phyloP scores from a whole-genome alignment of 192 early-diverging fungal species.

The Coemansia sp. region DNA sequence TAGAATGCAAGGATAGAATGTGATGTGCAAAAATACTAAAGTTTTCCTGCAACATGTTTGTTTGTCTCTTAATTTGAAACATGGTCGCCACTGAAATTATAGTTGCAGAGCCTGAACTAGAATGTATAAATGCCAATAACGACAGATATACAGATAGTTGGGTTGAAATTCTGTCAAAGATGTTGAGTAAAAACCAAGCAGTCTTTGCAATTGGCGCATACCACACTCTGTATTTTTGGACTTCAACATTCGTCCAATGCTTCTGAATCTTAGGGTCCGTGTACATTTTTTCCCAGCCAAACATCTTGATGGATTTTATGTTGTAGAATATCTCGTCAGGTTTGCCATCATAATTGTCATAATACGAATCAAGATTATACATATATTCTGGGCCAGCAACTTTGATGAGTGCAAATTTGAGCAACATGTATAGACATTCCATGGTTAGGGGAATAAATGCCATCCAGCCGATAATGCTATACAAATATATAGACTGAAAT shows the following conservation, averaged over 20 bases:
- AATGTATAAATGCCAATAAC: slow-evolving; percentile 12
- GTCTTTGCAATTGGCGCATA: slow-evolving; percentile 24
- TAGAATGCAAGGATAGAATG: not conserved
- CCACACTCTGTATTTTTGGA: slow-evolving; percentile 18
- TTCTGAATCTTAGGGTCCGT: slow-evolving; percentile 21
- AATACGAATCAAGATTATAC: not conserved
- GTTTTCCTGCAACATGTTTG: not conserved
- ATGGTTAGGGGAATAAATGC: slow-evolving; percentile 19
- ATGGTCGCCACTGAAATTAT: slow-evolving; percentile 12
- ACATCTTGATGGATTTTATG: slow-evolving; percentile 40
- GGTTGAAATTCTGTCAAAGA: not conserved
- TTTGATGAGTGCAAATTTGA: slow-evolving; percentile 3
- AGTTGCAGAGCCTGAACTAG: slow-evolving; percentile 8
- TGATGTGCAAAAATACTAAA: slow-evolving; percentile 1
- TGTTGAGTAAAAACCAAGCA: slow-evolving; percentile 15
- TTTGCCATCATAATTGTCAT: slow-evolving; percentile 2
- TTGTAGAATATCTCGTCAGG: slow-evolving; percentile 20
- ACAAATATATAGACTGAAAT: slow-evolving; percentile 6
- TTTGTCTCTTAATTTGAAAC: slow-evolving; percentile 21
- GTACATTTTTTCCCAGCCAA: slow-evolving; percentile 47
- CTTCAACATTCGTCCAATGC: not conserved
- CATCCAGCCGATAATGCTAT: slow-evolving; percentile 24
- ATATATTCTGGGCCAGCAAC: slow-evolving; percentile 8
- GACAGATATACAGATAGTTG: slow-evolving; percentile 18
- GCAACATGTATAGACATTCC: not conserved